Conservation (phyloP, 306 rosid genomes). For the Castanea sativa region DNA sequence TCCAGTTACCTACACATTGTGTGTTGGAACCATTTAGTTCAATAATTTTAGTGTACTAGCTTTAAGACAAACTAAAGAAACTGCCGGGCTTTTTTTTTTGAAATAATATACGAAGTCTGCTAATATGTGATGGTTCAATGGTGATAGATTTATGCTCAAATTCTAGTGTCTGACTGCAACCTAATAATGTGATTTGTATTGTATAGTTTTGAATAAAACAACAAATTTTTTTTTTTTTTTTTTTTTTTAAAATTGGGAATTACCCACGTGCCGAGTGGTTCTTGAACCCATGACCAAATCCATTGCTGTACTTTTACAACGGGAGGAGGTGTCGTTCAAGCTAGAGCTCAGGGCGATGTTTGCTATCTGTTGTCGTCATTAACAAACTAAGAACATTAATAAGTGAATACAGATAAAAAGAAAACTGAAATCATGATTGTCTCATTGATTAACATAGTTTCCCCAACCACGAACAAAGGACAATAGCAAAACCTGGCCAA, state of each 20-base stretch:
- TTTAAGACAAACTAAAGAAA: background rate
- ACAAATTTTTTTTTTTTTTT: background rate
- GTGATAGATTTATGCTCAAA: background rate
- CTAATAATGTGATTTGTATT: background rate
- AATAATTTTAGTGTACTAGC: background rate
- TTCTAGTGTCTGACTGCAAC: background rate
- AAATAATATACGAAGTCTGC: background rate
- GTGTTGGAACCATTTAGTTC: background rate
- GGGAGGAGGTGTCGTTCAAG: too few species aligned
- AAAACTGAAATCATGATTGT: background rate
- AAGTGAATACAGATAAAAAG: background rate
- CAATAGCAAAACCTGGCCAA: background rate
- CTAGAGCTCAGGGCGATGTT: background rate
- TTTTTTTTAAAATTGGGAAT: too few species aligned
- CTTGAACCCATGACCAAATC: too few species aligned
- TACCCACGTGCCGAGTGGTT: too few species aligned
- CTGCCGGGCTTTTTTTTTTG: background rate
- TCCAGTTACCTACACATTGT: background rate
- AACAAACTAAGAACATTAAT: background rate
- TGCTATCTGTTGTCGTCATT: background rate
- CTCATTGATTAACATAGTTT: background rate
- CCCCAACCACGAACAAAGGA: background rate
- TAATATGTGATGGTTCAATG: background rate
- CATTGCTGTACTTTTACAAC: too few species aligned
- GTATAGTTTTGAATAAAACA: background rate